Percentiles rank a stretch among this genome's conserved stretches.
These are phyloP conservation scores for Gyrodon lividus DNA, from an alignment of 768 basidiomycete genomes.

Conservation along the genomic window DNA sequence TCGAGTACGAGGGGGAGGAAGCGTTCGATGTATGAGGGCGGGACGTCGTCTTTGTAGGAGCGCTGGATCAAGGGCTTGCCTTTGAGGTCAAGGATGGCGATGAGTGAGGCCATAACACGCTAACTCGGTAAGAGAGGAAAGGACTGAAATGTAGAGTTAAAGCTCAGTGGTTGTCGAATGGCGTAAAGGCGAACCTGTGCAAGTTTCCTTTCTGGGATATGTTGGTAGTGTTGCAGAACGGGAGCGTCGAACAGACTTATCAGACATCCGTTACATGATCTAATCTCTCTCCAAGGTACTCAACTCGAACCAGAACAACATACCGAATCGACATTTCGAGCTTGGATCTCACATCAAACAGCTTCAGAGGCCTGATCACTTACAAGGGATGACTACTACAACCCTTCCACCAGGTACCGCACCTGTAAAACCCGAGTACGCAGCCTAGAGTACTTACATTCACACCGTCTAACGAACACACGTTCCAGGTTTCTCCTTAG, in stretches of 20 bases:
- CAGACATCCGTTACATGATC: too few species aligned
- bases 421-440: constrained; percentile 53
- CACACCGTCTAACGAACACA: neutral
- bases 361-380: too few species aligned
- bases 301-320: too few species aligned
- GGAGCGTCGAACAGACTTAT: too few species aligned
- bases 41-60: constrained; percentile 94
- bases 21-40: constrained; percentile 83
- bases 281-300: too few species aligned
- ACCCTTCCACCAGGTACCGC: constrained; percentile 44
- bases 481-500: constrained; percentile 44
- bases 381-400: constrained; percentile 5
- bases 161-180: neutral
- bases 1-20: constrained; percentile 93
- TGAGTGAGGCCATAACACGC: constrained; percentile 57
- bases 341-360: too few species aligned
- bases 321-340: too few species aligned
- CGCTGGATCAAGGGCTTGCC: constrained; percentile 97
- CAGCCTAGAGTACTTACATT: neutral
- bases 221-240: neutral
- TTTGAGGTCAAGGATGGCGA: constrained; percentile 97
- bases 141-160: neutral
- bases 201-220: constrained; percentile 15
- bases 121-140: neutral
- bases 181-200: neutral